phyloP scores from a whole-genome alignment of 116 monocot genomes.

The Posidonia oceanica region DNA sequence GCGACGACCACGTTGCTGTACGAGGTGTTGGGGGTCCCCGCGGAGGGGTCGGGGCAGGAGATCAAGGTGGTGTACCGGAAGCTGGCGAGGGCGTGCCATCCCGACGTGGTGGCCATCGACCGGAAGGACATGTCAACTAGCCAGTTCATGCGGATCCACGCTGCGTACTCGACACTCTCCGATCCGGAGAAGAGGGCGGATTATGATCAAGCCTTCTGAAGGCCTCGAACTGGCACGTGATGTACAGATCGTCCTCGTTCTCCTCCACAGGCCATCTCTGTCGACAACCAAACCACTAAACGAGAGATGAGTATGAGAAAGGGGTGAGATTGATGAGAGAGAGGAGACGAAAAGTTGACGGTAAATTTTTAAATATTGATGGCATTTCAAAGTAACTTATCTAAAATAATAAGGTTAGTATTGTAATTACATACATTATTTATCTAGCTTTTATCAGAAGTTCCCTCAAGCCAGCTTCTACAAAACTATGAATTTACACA shows the following conservation, averaged over 20 bases:
- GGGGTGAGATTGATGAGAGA: too few species aligned
- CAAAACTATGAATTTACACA: too few species aligned
- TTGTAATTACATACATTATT: too few species aligned
- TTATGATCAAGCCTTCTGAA: constrained; percentile 21
- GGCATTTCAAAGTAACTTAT: too few species aligned
- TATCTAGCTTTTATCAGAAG: too few species aligned
- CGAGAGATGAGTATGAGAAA: too few species aligned
- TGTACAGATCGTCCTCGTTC: neutral
- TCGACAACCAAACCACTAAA: too few species aligned
- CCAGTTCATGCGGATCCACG: constrained; percentile 49
- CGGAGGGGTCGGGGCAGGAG: constrained; percentile 25
- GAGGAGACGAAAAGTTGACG: too few species aligned
- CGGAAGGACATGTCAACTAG: neutral
- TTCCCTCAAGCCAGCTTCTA: too few species aligned
- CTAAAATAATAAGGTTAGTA: too few species aligned
- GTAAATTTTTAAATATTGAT: too few species aligned
- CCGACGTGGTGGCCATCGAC: constrained; percentile 34
- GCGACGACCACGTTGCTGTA: constrained; percentile 24
- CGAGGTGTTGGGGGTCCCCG: constrained; percentile 31
- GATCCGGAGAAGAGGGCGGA: constrained; percentile 48
- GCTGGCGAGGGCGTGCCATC: constrained; percentile 56
- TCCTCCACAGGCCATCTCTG: neutral
- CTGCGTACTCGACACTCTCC: constrained; percentile 61
- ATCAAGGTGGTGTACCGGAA: constrained; percentile 74
- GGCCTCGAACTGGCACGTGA: neutral